phyloP scores from a whole-genome alignment of 306 rosid species.

The Castanea crenata region DNA sequence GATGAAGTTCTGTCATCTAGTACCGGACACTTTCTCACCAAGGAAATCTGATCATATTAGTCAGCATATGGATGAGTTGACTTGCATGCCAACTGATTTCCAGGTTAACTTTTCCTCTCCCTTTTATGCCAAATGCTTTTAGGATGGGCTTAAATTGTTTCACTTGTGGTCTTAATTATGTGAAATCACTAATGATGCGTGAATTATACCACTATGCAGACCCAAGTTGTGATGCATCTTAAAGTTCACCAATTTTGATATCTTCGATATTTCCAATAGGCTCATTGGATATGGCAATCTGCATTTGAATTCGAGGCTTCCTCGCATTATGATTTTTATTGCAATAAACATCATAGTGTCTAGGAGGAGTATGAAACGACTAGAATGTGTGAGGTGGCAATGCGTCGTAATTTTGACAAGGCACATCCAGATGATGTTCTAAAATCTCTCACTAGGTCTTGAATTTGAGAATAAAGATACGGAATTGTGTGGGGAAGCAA shows the following conservation, averaged over 20 bases:
- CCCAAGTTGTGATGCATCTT: slow-evolving; percentile 32
- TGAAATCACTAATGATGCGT: slow-evolving; percentile 15
- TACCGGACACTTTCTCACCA: slow-evolving; percentile 45
- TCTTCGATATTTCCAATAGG: slow-evolving; percentile 49
- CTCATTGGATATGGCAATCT: slow-evolving; percentile 68
- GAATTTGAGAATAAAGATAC: slow-evolving; percentile 45
- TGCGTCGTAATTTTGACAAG: slow-evolving; percentile 55
- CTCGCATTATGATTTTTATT: slow-evolving; percentile 29
- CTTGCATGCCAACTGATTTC: slow-evolving; percentile 34
- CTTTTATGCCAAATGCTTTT: neutral
- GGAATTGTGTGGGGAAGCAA: slow-evolving; percentile 42
- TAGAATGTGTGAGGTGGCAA: slow-evolving; percentile 45
- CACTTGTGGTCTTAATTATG: neutral
- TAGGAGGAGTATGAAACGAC: slow-evolving; percentile 68
- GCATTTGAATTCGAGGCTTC: slow-evolving; percentile 40
- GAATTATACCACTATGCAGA: slow-evolving; percentile 56
- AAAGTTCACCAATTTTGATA: slow-evolving; percentile 51
- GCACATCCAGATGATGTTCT: slow-evolving; percentile 54
- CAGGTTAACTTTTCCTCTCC: slow-evolving; percentile 23
- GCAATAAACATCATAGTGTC: slow-evolving; percentile 66
- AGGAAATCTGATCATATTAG: slow-evolving; percentile 33
- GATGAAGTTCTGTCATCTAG: slow-evolving; percentile 75
- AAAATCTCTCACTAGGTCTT: no score
- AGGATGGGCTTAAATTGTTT: no score
- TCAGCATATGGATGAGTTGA: slow-evolving; percentile 28